phyloP scores from a whole-genome alignment of 2,329 filamentous ascomycete species.

The Aspergillus neotritici region DNA sequence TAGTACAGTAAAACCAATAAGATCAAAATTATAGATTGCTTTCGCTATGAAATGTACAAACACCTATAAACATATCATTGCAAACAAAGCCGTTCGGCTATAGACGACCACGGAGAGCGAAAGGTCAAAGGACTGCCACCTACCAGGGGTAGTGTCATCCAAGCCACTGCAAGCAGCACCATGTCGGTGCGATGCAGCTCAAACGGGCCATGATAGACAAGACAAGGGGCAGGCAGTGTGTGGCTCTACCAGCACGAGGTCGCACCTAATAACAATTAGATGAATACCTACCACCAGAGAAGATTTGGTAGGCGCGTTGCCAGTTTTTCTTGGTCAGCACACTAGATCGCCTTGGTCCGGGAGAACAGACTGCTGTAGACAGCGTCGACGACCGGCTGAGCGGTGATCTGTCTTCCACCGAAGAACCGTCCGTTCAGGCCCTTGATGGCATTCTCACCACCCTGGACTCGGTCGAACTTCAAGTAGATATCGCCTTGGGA shows the following conservation, averaged over 20 bases:
- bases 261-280: constrained; percentile 26
- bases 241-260: constrained; percentile 14
- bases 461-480: constrained; percentile 93
- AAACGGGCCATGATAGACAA: constrained; percentile 8
- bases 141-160: constrained; percentile 35
- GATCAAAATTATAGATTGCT: constrained; percentile 2
- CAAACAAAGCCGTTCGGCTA: constrained; percentile 19
- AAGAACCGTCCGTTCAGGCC: constrained; percentile 96
- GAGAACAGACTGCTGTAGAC: constrained; percentile 97
- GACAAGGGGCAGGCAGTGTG: constrained; percentile 2
- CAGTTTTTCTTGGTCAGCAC: constrained; percentile 2
- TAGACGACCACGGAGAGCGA: constrained; percentile 15
- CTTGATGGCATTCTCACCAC: constrained; percentile 95
- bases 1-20: no score
- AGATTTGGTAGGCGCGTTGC: constrained; percentile 21
- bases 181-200: constrained; percentile 17
- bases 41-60: constrained; percentile 17
- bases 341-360: constrained; percentile 71
- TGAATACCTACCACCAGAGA: constrained; percentile 25
- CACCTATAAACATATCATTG: constrained; percentile 28
- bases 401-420: constrained; percentile 85
- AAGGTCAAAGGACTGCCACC: constrained; percentile 27
- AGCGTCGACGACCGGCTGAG: constrained; percentile 92
- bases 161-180: constrained; percentile 16
- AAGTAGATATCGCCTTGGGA: constrained; percentile 95